phyloP scores from a whole-genome alignment of 2,329 filamentous ascomycete species.

The Coniochaeta hoffmannii region DNA sequence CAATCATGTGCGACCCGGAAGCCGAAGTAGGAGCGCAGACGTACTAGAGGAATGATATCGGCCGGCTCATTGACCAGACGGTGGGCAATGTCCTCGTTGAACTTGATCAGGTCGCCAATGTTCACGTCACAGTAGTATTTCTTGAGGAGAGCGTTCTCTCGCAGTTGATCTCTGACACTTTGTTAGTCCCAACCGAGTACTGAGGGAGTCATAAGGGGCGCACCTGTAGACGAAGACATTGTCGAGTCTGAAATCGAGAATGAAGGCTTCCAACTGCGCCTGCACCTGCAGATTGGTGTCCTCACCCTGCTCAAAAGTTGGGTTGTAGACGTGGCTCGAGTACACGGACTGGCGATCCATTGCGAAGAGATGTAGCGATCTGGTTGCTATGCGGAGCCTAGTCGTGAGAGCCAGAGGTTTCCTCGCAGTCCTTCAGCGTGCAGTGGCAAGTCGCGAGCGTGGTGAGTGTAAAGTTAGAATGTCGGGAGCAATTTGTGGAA shows the following conservation, averaged over 20 bases:
- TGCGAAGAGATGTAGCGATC: slow-evolving; percentile 9
- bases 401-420: neutral
- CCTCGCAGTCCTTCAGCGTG: neutral
- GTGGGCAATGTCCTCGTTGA: slow-evolving; percentile 91
- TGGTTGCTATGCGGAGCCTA: neutral
- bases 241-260: slow-evolving; percentile 88
- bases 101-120: slow-evolving; percentile 90
- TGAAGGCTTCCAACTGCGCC: slow-evolving; percentile 77
- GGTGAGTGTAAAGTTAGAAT: no score
- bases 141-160: slow-evolving; percentile 89
- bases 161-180: slow-evolving; percentile 71
- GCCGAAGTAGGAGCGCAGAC: slow-evolving; percentile 21
- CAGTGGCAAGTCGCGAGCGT: no score
- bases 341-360: slow-evolving; percentile 91
- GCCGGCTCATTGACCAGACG: slow-evolving; percentile 81
- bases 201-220: neutral
- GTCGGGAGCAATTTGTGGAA: no score
- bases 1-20: no score
- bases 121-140: slow-evolving; percentile 96
- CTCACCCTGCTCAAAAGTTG: slow-evolving; percentile 56
- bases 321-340: slow-evolving; percentile 72
- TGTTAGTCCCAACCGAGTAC: neutral
- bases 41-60: slow-evolving; percentile 84
- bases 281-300: slow-evolving; percentile 69
- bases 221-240: slow-evolving; percentile 80